Evolutionary conservation across 208 protist genomes (phyloP).

Genomic region (Trypanosoma mega): DNA sequence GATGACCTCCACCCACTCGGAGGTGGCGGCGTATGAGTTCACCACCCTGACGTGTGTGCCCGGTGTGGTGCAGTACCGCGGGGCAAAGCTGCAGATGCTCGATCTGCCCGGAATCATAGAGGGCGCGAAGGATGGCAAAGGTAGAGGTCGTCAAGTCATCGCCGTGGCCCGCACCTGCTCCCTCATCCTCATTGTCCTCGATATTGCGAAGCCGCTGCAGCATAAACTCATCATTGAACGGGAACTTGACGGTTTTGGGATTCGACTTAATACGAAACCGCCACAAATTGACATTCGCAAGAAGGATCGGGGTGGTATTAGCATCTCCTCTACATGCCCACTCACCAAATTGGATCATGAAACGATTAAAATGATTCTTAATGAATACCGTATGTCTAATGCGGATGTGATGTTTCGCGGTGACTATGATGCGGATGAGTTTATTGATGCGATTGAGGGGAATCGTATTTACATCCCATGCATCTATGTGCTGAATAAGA

Average conservation of each 20-base stretch:
- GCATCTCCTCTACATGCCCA: slow-evolving; percentile 82
- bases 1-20: slow-evolving; percentile 96
- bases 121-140: slow-evolving; percentile 99
- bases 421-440: slow-evolving; percentile 96
- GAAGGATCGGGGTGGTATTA: slow-evolving; percentile 93
- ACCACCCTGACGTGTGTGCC: slow-evolving; percentile 99
- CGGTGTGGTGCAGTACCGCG: slow-evolving; percentile 94
- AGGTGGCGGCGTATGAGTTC: slow-evolving; percentile 99
- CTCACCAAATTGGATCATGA: slow-evolving; percentile 91
- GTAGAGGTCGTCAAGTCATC: slow-evolving; percentile 98
- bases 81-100: slow-evolving; percentile 94
- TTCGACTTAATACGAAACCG: slow-evolving; percentile 97
- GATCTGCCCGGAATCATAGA: slow-evolving; percentile 99
- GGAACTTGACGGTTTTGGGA: slow-evolving; percentile 99
- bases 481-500: slow-evolving; percentile 99
- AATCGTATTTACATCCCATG: slow-evolving; percentile 95
- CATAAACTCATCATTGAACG: slow-evolving; percentile 95
- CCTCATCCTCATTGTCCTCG: slow-evolving; percentile 98
- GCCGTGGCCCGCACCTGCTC: slow-evolving; percentile 96
- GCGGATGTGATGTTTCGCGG: slow-evolving; percentile 94
- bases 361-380: slow-evolving; percentile 91
- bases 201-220: slow-evolving; percentile 96
- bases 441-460: slow-evolving; percentile 98
- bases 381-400: slow-evolving; percentile 96
- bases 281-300: slow-evolving; percentile 96